These are phyloP conservation scores for Suillus spraguei DNA, from an alignment of 768 basidiomycete species.

Conservation along the genomic window DNA sequence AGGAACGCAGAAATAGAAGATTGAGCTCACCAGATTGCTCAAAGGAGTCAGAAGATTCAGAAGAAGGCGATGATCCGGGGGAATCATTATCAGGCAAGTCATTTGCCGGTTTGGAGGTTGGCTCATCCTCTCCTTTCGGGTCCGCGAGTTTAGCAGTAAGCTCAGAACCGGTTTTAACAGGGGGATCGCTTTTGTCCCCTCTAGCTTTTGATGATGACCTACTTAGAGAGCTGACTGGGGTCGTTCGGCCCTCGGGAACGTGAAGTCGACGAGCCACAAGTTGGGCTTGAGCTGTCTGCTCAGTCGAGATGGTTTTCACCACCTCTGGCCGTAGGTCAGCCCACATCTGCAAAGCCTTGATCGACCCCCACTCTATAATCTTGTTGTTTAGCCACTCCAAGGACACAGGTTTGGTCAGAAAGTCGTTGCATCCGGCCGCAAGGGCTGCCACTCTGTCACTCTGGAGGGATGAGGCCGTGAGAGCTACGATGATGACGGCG, in stretches of 20 bases:
- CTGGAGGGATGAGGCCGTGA: conserved; percentile 95
- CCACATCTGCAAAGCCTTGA: conserved; percentile 93
- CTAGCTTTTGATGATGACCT: conserved; percentile 41
- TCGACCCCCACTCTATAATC: conserved; percentile 99
- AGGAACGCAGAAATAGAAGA: background rate
- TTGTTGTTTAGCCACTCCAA: conserved; percentile 96
- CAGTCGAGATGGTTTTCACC: conserved; percentile 46
- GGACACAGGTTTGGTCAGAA: conserved; percentile 96
- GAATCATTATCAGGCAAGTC: conserved; percentile 10
- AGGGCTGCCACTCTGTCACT: conserved; percentile 96
- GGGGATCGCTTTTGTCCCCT: conserved; percentile 20
- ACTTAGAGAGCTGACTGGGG: conserved; percentile 38
- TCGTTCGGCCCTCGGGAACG: conserved; percentile 48
- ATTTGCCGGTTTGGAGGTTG: conserved; percentile 4
- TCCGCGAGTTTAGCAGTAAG: background rate
- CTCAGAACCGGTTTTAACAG: conserved; percentile 7
- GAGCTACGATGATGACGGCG: conserved; percentile 98
- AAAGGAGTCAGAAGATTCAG: conserved; percentile 8
- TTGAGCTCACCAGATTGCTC: conserved; percentile 5
- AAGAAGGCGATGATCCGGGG: conserved; percentile 7
- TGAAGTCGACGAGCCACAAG: conserved; percentile 49
- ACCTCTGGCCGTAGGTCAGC: conserved; percentile 74
- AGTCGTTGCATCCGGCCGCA: conserved; percentile 98
- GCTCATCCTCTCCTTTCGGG: background rate
- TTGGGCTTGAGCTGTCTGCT: conserved; percentile 50